Evolutionary conservation across 1,139 yeast species (phyloP).

Genomic region (Scheffersomyces stambukii): DNA sequence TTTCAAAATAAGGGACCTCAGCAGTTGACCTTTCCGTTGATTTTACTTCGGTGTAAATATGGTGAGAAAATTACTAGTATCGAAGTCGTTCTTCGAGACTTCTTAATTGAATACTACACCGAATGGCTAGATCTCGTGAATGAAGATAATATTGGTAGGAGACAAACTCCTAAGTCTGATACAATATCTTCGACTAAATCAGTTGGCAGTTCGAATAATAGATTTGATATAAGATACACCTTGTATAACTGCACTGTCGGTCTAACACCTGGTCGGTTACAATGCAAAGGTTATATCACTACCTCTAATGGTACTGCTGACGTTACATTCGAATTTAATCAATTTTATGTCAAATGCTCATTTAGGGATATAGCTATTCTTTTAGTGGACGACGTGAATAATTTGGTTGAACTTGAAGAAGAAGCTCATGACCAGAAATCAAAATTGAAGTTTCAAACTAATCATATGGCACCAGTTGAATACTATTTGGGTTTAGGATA

Average conservation of each 20-base stretch:
- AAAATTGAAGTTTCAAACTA: conserved; percentile 7
- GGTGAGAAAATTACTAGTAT: conserved; percentile 17
- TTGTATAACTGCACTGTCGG: conserved; percentile 54
- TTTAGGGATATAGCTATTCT: conserved; percentile 42
- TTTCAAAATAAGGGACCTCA: conserved; percentile 17
- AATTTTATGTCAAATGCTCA: conserved; percentile 37
- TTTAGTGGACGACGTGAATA: conserved; percentile 54
- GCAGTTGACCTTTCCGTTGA: conserved; percentile 17
- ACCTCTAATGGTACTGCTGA: conserved; percentile 53
- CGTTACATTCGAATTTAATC: conserved; percentile 29
- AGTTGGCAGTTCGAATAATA: conserved; percentile 5
- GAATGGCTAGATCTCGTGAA: conserved; percentile 41
- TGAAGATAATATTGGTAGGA: conserved; percentile 16
- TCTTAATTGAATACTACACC: conserved; percentile 50
- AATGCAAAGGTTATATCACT: conserved; percentile 48
- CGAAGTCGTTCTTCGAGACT: conserved; percentile 41
- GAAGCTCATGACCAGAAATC: conserved; percentile 9
- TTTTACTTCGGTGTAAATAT: conserved; percentile 17
- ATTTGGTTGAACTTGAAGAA: conserved; percentile 19
- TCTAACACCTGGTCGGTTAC: conserved; percentile 54
- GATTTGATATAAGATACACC: conserved; percentile 38
- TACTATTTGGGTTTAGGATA: conserved; percentile 30
- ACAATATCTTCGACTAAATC: conserved; percentile 6
- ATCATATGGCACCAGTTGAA: conserved; percentile 13
- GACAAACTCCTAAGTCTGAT: conserved; percentile 10